Evolutionary conservation across 139 green algal species (phyloP).

Genomic region (Nannochloris sp.): DNA sequence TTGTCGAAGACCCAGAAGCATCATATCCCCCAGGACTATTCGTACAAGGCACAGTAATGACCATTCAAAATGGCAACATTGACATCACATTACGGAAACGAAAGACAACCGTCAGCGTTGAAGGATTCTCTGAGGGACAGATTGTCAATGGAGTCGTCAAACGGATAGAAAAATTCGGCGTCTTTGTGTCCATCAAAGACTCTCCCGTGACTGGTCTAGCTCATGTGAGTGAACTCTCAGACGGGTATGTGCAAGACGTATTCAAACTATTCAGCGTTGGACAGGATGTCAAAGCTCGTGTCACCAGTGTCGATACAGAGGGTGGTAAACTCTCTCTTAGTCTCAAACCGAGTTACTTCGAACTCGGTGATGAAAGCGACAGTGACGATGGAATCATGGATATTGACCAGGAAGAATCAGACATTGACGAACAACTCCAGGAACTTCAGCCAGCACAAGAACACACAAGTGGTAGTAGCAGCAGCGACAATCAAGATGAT

Average conservation of each 20-base stretch:
- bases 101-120: constrained; percentile 9
- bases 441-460: too few species aligned
- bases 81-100: constrained; percentile 48
- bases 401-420: constrained; percentile 19
- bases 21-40: constrained; percentile 67
- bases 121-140: constrained; percentile 38
- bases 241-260: constrained; percentile 60
- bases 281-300: constrained; percentile 51
- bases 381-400: constrained; percentile 30
- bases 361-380: constrained; percentile 29
- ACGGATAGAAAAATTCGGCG: constrained; percentile 66
- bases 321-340: constrained; percentile 49
- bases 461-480: background rate
- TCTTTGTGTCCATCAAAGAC: constrained; percentile 71
- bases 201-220: constrained; percentile 43
- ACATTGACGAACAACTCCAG: background rate
- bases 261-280: constrained; percentile 32
- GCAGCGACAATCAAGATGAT: background rate
- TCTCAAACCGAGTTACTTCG: constrained; percentile 56
- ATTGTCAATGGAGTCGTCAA: constrained; percentile 47
- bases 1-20: constrained; percentile 63
- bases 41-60: constrained; percentile 45
- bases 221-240: constrained; percentile 71
- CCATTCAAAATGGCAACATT: constrained; percentile 32
- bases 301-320: constrained; percentile 56